phyloP scores from a whole-genome alignment of 192 early-diverging fungal species.

The Mortierella claussenii region DNA sequence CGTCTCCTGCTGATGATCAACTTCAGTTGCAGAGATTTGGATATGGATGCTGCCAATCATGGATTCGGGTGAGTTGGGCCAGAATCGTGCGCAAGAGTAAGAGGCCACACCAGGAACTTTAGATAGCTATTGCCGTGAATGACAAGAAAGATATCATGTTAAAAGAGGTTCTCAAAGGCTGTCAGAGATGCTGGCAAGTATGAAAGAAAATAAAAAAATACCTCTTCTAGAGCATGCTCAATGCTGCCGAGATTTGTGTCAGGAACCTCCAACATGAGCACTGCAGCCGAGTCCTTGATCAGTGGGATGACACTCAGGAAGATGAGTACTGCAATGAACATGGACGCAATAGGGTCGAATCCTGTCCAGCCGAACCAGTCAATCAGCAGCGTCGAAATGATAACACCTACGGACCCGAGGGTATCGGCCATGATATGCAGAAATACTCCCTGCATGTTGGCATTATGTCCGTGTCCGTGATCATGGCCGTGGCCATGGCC shows the following conservation, averaged over 20 bases:
- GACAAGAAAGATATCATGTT: too few species aligned
- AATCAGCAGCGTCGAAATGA: constrained; percentile 92
- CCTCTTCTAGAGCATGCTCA: constrained; percentile 59
- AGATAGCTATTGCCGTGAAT: constrained; percentile 29
- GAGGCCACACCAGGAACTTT: constrained; percentile 54
- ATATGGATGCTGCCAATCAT: constrained; percentile 66
- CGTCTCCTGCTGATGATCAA: constrained; percentile 24
- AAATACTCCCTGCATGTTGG: constrained; percentile 95
- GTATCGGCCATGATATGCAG: constrained; percentile 96
- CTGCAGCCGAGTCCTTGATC: constrained; percentile 73
- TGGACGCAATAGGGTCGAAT: constrained; percentile 93
- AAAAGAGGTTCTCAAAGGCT: too few species aligned
- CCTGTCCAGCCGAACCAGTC: constrained; percentile 94
- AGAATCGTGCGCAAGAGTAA: constrained; percentile 61
- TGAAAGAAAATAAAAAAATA: constrained; percentile 5
- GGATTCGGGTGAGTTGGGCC: constrained; percentile 65
- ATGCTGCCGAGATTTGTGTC: constrained; percentile 54
- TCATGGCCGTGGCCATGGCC: constrained; percentile 67
- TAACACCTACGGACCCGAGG: constrained; percentile 94
- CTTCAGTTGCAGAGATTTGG: constrained; percentile 36
- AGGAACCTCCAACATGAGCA: constrained; percentile 62
- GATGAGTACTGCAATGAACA: constrained; percentile 90
- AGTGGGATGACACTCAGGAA: constrained; percentile 88
- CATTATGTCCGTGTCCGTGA: constrained; percentile 75
- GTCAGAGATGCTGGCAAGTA: too few species aligned